phyloP scores from a whole-genome alignment of 2,329 filamentous ascomycete species.

The Fusarium multiceps region DNA sequence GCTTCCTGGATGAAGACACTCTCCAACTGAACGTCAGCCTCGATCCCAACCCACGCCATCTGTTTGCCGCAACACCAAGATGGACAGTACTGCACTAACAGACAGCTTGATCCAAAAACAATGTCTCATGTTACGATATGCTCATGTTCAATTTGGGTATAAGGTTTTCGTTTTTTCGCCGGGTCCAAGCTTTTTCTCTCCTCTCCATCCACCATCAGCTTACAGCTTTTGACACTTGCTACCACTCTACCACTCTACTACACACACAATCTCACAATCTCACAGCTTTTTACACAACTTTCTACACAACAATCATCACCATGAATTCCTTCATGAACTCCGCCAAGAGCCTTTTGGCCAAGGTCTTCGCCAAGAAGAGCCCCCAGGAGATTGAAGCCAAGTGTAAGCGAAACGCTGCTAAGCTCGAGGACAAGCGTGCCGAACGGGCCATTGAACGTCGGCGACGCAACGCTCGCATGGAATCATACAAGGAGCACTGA shows the following conservation, averaged over 20 bases:
- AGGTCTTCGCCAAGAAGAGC: neutral
- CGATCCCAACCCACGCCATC: accelerated
- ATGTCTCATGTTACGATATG: neutral
- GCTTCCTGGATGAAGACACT: neutral
- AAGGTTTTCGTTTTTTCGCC: neutral
- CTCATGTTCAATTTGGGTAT: neutral
- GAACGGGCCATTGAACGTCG: too few species aligned
- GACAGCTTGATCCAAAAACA: neutral
- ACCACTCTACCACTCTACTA: too few species aligned
- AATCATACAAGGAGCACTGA: accelerated
- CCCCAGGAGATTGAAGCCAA: neutral
- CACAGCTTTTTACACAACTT: too few species aligned
- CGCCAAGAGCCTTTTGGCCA: neutral
- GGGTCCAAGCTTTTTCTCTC: neutral
- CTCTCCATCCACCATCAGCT: neutral
- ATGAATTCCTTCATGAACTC: neutral
- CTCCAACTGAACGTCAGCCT: neutral
- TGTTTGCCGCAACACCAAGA: neutral
- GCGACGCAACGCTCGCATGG: too few species aligned
- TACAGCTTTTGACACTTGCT: neutral
- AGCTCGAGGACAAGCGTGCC: too few species aligned
- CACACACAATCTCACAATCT: too few species aligned
- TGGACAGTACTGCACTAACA: neutral
- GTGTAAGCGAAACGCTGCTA: too few species aligned
- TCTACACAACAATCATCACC: too few species aligned